These are phyloP conservation scores for Calonectria pseudoreteaudii DNA, from an alignment of 2,329 filamentous ascomycete genomes.

Conservation along the genomic window DNA sequence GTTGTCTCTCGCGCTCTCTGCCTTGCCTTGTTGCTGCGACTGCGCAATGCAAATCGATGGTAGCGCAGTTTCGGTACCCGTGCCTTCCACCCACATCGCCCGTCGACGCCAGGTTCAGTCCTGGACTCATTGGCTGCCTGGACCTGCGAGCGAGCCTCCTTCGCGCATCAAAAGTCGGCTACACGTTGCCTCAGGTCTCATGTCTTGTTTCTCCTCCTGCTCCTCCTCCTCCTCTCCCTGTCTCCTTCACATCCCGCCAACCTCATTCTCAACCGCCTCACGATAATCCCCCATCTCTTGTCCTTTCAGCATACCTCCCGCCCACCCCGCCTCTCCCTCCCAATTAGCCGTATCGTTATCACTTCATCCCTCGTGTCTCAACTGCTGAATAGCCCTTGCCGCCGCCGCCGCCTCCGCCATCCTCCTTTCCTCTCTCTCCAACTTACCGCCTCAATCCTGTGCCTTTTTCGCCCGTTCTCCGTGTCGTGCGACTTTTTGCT, in stretches of 20 bases:
- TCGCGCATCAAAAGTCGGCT: constrained; percentile 39
- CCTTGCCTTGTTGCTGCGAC: constrained; percentile 10
- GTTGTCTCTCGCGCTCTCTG: constrained; percentile 23
- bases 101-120: constrained; percentile 25
- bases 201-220: constrained; percentile 29
- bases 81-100: constrained; percentile 10
- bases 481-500: constrained; percentile 11
- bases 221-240: constrained; percentile 21
- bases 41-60: constrained; percentile 14
- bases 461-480: constrained; percentile 15
- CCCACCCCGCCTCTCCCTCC: background rate
- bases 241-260: constrained; percentile 14
- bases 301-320: background rate
- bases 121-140: constrained; percentile 41
- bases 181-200: constrained; percentile 32
- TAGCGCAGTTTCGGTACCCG: constrained; percentile 16
- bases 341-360: constrained; percentile 6
- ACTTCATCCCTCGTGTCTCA: constrained; percentile 10
- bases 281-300: constrained; percentile 17
- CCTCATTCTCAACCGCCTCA: constrained; percentile 7
- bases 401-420: background rate
- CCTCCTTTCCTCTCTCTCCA: background rate
- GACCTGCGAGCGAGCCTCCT: constrained; percentile 30
- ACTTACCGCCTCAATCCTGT: background rate
- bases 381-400: background rate